phyloP scores from a whole-genome alignment of 139 green algal genomes.

The Tetraselmis striata region DNA sequence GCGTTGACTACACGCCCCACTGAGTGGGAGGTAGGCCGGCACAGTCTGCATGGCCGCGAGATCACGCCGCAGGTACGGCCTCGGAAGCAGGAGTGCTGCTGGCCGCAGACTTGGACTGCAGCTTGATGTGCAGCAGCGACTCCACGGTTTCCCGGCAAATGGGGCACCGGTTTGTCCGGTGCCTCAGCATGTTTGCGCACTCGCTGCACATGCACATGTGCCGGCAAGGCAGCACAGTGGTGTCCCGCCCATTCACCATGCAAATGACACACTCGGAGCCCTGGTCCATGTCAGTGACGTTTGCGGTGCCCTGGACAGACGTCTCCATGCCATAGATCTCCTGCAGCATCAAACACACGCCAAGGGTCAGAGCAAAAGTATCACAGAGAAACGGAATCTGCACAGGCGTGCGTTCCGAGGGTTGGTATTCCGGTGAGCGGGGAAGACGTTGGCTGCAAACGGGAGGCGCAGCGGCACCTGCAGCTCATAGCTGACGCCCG shows the following conservation, averaged over 20 bases:
- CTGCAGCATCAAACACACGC: too few relatives aligned
- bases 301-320: not conserved
- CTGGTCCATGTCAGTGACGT: slow-evolving; percentile 52
- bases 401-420: too few relatives aligned
- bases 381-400: too few relatives aligned
- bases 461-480: too few relatives aligned
- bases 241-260: slow-evolving; percentile 83
- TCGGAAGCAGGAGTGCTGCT: not conserved
- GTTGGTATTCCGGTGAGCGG: too few relatives aligned
- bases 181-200: slow-evolving; percentile 64
- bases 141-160: slow-evolving; percentile 89
- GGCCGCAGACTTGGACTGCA: not conserved
- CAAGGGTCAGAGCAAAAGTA: too few relatives aligned
- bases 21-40: too few relatives aligned
- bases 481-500: slow-evolving; percentile 82
- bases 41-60: too few relatives aligned
- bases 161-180: slow-evolving; percentile 85
- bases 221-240: slow-evolving; percentile 90
- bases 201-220: slow-evolving; percentile 96
- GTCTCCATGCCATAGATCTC: slow-evolving; percentile 83
- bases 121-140: slow-evolving; percentile 81
- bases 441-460: too few relatives aligned
- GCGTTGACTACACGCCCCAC: too few relatives aligned
- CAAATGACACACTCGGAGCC: slow-evolving; percentile 96
- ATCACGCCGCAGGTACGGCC: too few relatives aligned